Base-by-base conservation (phyloP, 2,329 filamentous ascomycete species). In the Hymenoscyphus albidus region DNA sequence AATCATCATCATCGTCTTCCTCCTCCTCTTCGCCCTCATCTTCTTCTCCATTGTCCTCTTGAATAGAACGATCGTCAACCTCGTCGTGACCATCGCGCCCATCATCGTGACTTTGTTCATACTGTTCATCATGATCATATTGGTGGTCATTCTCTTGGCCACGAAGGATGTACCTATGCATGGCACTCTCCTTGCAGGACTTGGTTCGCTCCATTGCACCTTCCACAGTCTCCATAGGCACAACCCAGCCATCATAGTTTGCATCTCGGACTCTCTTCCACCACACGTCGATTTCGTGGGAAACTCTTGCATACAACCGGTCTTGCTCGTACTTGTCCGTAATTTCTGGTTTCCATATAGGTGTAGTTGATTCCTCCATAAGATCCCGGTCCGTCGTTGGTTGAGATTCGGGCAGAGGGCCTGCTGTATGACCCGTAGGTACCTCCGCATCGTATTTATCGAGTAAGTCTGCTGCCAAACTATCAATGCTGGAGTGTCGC, bases 1-100 rank as follows among this genome's bases (percentile, higher is more conserved):
- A 91, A 69, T 92, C 89, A 72, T 93, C 89, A 66, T 93, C 90
- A 62, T 88, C 86, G 14, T 83, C 83, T 58, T 89, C 87, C 61
- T 90, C 88, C n/a, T 85, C 83, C 51, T 89, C 87, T 63, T 87
- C 83, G 71, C 84, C 81, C 32, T 85, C 83, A 27, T 85, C 81
- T 27, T 80, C 80, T 32, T 82, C 81, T 59, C 82, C 79, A 69
- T 80, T 75, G 68, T 78, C 76, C 38, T 74, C 77, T 39, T 81
- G 68, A 22, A 71, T 69, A 4, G 70, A 74, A 42, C 67, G 78
- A 58, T 80, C 79, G 62, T 83, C 83, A 63, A 82, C 78, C 58
- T 83, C 81, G 39, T 83, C 79, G 13, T 80, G 78, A 62, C 80
- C 69, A 39, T 71, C 55, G 71, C 67, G 31, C n/a, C 64, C 74